Percentiles rank a stretch among this genome's conserved stretches.
Evolutionary conservation across 805 yeast species (phyloP).

Genomic region (Hyphopichia homilentoma): DNA sequence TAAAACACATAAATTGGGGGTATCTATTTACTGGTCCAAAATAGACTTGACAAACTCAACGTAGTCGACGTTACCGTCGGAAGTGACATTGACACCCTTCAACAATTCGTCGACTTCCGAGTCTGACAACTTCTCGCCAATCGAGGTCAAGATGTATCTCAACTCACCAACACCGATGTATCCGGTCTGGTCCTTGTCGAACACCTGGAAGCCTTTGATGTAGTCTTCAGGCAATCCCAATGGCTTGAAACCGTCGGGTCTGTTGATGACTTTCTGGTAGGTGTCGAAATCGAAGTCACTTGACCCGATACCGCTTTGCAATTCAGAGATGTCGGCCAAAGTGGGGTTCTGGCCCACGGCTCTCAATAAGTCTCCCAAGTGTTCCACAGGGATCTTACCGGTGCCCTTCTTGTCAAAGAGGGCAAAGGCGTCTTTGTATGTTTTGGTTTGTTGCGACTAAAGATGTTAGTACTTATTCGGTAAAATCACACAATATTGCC

Average conservation of each 20-base stretch:
- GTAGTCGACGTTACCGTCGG: slow-evolving; percentile 93
- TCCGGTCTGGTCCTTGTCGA: slow-evolving; percentile 94
- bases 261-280: slow-evolving; percentile 69
- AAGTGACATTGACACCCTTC: slow-evolving; percentile 90
- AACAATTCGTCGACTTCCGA: slow-evolving; percentile 92
- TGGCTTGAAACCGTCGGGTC: slow-evolving; percentile 86
- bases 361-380: slow-evolving; percentile 88
- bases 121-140: slow-evolving; percentile 91
- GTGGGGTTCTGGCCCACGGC: slow-evolving; percentile 99
- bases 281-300: slow-evolving; percentile 68
- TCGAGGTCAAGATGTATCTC: slow-evolving; percentile 88
- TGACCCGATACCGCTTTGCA: slow-evolving; percentile 42
- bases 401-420: slow-evolving; percentile 95
- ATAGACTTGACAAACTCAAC: slow-evolving; percentile 92
- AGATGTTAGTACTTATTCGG: slow-evolving; percentile 21
- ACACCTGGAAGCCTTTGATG: slow-evolving; percentile 89
- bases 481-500: no score
- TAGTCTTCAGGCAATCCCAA: slow-evolving; percentile 89
- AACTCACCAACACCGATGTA: slow-evolving; percentile 96
- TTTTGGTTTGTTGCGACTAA: slow-evolving; percentile 42
- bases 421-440: slow-evolving; percentile 89
- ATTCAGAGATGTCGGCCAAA: slow-evolving; percentile 69
- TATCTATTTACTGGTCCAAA: slow-evolving; percentile 76
- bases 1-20: no score
- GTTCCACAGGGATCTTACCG: slow-evolving; percentile 79